Evolutionary conservation across 768 basidiomycete genomes (phyloP).

Genomic region (Mycena olivaceomarginata): DNA sequence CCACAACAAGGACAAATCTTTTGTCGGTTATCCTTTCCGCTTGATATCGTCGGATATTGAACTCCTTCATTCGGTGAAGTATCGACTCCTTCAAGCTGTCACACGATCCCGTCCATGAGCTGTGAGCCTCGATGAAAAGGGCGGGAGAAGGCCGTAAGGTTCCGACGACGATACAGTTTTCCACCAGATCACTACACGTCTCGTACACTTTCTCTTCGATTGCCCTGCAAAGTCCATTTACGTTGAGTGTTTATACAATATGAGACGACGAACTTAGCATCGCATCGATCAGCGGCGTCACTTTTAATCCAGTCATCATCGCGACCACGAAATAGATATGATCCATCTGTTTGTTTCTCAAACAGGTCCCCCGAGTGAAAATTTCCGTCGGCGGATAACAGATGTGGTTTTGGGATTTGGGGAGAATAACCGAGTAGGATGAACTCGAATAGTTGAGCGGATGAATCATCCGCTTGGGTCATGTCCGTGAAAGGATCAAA

Average conservation of each 20-base stretch:
- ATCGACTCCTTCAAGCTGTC: conserved; percentile 28
- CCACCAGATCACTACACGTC: conserved; percentile 39
- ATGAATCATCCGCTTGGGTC: conserved; percentile 18
- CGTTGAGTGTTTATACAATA: conserved; percentile 28
- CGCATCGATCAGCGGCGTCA: conserved; percentile 49
- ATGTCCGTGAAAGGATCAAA: conserved; percentile 28
- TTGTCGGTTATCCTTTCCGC: conserved; percentile 28
- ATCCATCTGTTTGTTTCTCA: conserved; percentile 42
- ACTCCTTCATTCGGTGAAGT: conserved; percentile 30
- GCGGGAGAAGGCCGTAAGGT: conserved; percentile 33
- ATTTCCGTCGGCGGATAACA: conserved; percentile 38
- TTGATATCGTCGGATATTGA: conserved; percentile 28
- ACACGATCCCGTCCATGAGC: conserved; percentile 17
- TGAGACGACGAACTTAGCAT: conserved; percentile 41
- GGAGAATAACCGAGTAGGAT: conserved; percentile 24
- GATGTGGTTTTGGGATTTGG: conserved; percentile 29
- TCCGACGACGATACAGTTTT: conserved; percentile 48
- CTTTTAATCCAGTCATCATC: conserved; percentile 48
- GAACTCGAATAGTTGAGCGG: conserved; percentile 25
- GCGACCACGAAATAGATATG: conserved; percentile 45
- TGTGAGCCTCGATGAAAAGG: conserved; percentile 49
- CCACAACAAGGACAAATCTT: conserved; percentile 26
- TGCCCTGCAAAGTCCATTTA: conserved; percentile 31
- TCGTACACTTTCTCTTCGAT: conserved; percentile 45
- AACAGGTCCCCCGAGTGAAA: conserved; percentile 47